Evolutionary conservation across 2,329 filamentous ascomycete species (phyloP).

Genomic region (Colletotrichum neosansevieriae): DNA sequence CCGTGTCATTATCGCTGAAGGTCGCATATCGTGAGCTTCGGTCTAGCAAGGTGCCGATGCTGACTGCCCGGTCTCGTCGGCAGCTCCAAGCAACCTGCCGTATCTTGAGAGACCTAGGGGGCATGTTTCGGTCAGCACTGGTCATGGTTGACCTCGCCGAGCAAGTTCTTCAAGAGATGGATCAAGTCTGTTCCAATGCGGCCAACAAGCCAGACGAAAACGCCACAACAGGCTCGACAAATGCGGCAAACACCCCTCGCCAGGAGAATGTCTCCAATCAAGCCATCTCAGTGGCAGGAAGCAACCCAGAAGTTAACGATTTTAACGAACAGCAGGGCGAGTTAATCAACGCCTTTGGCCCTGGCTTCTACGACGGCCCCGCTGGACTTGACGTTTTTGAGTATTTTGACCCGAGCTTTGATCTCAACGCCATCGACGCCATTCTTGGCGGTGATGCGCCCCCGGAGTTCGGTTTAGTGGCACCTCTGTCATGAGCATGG

Average conservation of each 20-base stretch:
- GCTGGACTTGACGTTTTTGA: constrained; percentile 42
- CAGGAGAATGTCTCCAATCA: constrained; percentile 1
- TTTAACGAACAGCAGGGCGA: constrained; percentile 3
- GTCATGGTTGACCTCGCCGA: constrained; percentile 43
- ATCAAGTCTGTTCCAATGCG: constrained; percentile 38
- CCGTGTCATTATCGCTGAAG: constrained; percentile 43
- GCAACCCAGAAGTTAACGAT: neutral
- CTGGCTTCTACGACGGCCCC: constrained; percentile 24
- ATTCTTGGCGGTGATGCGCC: constrained; percentile 38
- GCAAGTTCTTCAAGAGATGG: constrained; percentile 43
- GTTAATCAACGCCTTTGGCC: constrained; percentile 1
- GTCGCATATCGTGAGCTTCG: constrained; percentile 44
- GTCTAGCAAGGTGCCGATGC: constrained; percentile 41
- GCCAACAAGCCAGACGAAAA: constrained; percentile 32
- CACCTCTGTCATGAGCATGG: neutral
- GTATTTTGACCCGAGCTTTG: constrained; percentile 43
- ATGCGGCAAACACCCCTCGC: constrained; percentile 26
- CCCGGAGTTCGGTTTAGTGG: constrained; percentile 15
- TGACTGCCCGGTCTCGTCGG: constrained; percentile 35
- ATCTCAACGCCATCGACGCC: constrained; percentile 42
- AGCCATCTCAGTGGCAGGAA: neutral
- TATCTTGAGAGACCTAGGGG: constrained; percentile 41
- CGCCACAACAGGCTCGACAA: neutral
- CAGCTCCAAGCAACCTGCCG: constrained; percentile 42
- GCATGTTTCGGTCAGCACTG: constrained; percentile 42